A percentile compares a stretch with the other conserved stretches of the same genome.
phyloP scores from a whole-genome alignment of 2,329 filamentous ascomycete genomes.

The Zalaria obscura region DNA sequence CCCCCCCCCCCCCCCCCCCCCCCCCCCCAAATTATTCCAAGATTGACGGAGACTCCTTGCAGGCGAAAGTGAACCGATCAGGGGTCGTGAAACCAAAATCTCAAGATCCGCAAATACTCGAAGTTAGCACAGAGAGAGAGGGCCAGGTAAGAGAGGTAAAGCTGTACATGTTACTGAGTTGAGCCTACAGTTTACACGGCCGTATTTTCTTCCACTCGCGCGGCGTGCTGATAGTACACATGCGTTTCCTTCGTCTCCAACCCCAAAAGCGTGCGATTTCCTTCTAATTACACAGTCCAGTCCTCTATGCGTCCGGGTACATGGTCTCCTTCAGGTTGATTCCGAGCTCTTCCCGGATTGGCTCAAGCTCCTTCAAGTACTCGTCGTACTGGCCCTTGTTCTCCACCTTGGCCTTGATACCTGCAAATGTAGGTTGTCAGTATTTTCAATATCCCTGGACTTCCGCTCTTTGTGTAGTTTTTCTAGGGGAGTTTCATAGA shows the following conservation, averaged over 20 bases:
- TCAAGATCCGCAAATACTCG: too few relatives aligned
- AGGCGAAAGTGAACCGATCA: too few relatives aligned
- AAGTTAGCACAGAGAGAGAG: too few relatives aligned
- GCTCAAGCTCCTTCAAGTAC: conserved; percentile 87
- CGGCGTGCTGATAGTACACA: neutral
- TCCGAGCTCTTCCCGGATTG: conserved; percentile 84
- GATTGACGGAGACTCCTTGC: too few relatives aligned
- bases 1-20: too few relatives aligned
- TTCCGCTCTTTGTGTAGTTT: neutral
- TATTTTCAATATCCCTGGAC: neutral
- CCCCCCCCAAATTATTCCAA: too few relatives aligned
- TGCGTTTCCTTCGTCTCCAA: conserved; percentile 1
- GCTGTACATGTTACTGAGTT: neutral
- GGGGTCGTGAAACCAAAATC: too few relatives aligned
- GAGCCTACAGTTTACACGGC: neutral
- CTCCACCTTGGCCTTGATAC: conserved; percentile 98
- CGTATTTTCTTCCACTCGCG: neutral
- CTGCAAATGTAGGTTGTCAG: conserved; percentile 31
- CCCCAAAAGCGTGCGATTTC: neutral
- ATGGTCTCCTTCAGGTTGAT: conserved; percentile 83
- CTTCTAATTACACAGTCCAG: neutral
- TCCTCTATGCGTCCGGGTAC: conserved; percentile 46
- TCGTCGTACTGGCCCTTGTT: conserved; percentile 95
- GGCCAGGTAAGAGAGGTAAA: neutral
- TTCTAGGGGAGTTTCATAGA: neutral